A percentile compares a stretch with the other conserved stretches of the same genome.
Evolutionary conservation across 2,329 filamentous ascomycete species (phyloP).

Genomic region (Fusarium agapanthi): DNA sequence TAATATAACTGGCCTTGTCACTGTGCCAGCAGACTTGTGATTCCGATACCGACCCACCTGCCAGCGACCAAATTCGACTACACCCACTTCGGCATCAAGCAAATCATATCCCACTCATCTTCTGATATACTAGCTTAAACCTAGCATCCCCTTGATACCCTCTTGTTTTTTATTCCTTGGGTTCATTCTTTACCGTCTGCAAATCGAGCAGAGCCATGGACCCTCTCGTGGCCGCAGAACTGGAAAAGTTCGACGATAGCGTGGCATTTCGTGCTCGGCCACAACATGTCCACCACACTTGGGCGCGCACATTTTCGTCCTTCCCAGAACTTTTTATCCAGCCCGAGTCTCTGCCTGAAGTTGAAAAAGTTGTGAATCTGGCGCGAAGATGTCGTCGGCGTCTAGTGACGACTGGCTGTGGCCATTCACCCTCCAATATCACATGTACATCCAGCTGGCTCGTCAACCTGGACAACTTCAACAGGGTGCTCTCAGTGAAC

Average conservation of each 20-base stretch:
- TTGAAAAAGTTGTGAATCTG: constrained; percentile 83
- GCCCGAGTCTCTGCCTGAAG: constrained; percentile 79
- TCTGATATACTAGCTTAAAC: constrained; percentile 22
- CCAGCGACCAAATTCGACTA: constrained; percentile 30
- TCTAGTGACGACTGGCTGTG: constrained; percentile 86
- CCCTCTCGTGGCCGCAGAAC: constrained; percentile 48
- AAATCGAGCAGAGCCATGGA: constrained; percentile 45
- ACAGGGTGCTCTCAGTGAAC: constrained; percentile 76
- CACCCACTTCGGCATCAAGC: constrained; percentile 37
- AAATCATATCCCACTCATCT: constrained; percentile 14
- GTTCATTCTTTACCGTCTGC: neutral
- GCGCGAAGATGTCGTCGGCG: constrained; percentile 83
- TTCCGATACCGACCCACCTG: constrained; percentile 25
- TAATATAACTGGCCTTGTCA: neutral
- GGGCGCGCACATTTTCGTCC: constrained; percentile 92
- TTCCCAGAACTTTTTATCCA: constrained; percentile 91
- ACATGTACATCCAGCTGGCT: constrained; percentile 96
- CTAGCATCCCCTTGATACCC: neutral
- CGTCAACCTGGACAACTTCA: constrained; percentile 88
- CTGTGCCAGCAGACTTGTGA: constrained; percentile 16
- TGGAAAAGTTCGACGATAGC: constrained; percentile 45
- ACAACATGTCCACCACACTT: constrained; percentile 85
- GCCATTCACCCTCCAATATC: constrained; percentile 89
- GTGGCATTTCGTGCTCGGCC: constrained; percentile 80
- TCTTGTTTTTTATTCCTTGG: neutral